These are phyloP conservation scores for Geotrichum bryndzae DNA, from an alignment of 1,139 yeast genomes.

Conservation along the genomic window DNA sequence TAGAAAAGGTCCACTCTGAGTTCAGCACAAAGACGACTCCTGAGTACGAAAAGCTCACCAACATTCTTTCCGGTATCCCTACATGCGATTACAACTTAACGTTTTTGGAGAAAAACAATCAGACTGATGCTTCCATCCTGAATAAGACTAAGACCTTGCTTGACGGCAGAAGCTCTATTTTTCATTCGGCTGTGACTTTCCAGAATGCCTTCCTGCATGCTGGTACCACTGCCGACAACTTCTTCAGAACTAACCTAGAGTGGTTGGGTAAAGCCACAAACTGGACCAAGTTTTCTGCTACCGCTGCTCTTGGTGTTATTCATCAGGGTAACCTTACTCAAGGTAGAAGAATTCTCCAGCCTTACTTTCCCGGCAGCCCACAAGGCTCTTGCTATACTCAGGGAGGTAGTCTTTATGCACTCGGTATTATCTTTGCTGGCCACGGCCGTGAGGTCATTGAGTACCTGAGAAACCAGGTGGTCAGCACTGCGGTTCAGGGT, in stretches of 20 bases:
- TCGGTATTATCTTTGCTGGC: conserved; percentile 93
- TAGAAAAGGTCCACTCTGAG: conserved; percentile 50
- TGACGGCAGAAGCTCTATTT: conserved; percentile 89
- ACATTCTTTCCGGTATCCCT: conserved; percentile 85
- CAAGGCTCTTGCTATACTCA: conserved; percentile 65
- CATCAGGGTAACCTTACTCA: conserved; percentile 92
- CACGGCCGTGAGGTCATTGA: conserved; percentile 86
- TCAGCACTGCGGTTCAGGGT: conserved; percentile 46
- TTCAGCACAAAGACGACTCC: conserved; percentile 39
- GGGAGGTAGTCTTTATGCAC: conserved; percentile 92
- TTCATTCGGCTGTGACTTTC: conserved; percentile 94
- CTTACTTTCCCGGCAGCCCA: conserved; percentile 77
- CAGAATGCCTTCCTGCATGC: conserved; percentile 93
- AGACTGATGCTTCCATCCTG: conserved; percentile 76
- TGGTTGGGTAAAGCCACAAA: conserved; percentile 97
- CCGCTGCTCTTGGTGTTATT: conserved; percentile 96
- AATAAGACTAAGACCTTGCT: conserved; percentile 74
- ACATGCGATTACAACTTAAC: conserved; percentile 91
- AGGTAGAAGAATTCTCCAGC: conserved; percentile 80
- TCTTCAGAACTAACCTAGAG: conserved; percentile 82
- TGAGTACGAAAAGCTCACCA: conserved; percentile 44
- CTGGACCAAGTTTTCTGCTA: conserved; percentile 97
- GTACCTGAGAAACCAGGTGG: conserved; percentile 67
- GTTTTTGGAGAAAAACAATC: conserved; percentile 77
- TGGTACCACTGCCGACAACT: conserved; percentile 93